phyloP scores from a whole-genome alignment of 1,284 basidiomycete species.

The Gymnopus androsaceus region DNA sequence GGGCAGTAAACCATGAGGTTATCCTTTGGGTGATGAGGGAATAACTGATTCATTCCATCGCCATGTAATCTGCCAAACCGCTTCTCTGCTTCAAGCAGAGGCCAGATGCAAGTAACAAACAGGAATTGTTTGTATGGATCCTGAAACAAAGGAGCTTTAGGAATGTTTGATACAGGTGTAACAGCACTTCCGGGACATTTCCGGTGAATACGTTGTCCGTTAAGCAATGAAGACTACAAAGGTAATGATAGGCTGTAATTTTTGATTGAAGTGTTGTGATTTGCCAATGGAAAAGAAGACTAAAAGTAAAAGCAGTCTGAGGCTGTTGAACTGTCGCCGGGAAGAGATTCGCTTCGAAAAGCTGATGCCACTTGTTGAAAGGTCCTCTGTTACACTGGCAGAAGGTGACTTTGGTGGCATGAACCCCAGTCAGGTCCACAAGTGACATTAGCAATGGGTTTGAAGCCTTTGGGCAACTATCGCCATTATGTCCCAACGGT shows the following conservation, averaged over 20 bases:
- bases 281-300: not conserved
- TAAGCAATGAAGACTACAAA: not conserved
- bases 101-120: not conserved
- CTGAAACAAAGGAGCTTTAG: not conserved
- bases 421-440: not conserved
- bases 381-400: not conserved
- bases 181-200: not conserved
- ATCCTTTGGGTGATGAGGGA: not conserved
- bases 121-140: not conserved
- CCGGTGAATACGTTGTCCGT: not conserved
- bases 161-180: not conserved
- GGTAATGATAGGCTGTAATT: not conserved
- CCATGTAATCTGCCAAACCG: not conserved
- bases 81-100: not conserved
- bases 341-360: not conserved
- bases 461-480: not conserved
- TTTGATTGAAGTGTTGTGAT: not conserved
- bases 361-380: not conserved
- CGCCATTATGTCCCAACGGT: not conserved
- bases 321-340: not conserved
- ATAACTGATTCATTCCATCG: not conserved
- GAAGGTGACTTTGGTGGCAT: not conserved
- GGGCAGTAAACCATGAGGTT: constrained; percentile 1
- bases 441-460: not conserved
- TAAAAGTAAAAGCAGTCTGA: not conserved